phyloP scores from a whole-genome alignment of 768 basidiomycete species.

The Hebeloma cylindrosporum region DNA sequence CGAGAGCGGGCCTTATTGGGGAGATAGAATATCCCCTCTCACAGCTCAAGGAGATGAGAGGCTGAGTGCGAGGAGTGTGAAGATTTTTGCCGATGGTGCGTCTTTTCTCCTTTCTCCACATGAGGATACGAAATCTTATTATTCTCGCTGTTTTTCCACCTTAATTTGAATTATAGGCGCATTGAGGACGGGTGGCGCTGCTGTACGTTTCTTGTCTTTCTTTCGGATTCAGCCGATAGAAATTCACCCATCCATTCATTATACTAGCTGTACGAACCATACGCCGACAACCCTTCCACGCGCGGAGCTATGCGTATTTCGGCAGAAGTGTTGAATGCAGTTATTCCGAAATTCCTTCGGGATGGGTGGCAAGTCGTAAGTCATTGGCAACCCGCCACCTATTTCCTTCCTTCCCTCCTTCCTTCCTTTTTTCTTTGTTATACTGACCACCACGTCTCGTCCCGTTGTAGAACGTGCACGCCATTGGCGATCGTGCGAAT shows the following conservation, averaged over 20 bases:
- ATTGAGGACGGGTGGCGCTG: constrained; percentile 83
- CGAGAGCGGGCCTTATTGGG: constrained; percentile 69
- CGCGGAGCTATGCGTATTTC: constrained; percentile 76
- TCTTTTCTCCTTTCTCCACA: too few relatives aligned
- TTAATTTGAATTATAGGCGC: constrained; percentile 71
- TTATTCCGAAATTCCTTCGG: constrained; percentile 67
- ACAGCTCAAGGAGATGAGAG: constrained; percentile 58
- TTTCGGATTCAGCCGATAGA: neutral
- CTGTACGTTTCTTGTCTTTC: constrained; percentile 45
- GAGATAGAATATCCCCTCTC: constrained; percentile 56
- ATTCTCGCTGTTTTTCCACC: constrained; percentile 3
- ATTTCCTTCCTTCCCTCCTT: neutral
- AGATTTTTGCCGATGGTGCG: constrained; percentile 72
- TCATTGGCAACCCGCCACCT: too few relatives aligned
- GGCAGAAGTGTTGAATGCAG: constrained; percentile 54
- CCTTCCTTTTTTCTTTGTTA: neutral
- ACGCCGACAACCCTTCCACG: constrained; percentile 75
- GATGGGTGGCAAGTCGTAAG: constrained; percentile 92
- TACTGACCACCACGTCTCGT: neutral
- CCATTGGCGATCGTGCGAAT: constrained; percentile 87
- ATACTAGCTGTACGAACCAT: constrained; percentile 79
- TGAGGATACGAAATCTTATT: neutral
- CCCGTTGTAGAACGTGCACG: constrained; percentile 71
- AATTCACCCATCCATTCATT: neutral
- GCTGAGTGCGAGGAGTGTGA: constrained; percentile 71